These are phyloP conservation scores for Breynia disticha DNA, from an alignment of 441 rosid species.

Conservation along the genomic window DNA sequence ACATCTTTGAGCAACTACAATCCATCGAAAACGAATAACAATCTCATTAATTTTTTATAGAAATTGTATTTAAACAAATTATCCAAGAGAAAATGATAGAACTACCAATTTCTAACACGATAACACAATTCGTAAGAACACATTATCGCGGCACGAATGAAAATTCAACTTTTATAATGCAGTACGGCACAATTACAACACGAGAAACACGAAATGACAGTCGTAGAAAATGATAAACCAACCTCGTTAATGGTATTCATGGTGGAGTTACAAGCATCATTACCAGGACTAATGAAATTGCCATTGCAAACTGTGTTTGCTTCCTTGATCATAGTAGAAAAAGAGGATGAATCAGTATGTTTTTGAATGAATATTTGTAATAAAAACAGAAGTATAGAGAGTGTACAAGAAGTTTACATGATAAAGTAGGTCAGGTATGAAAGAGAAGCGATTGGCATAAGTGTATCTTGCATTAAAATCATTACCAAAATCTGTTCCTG, in stretches of 20 bases:
- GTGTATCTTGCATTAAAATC: not conserved
- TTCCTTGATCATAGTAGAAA: not conserved
- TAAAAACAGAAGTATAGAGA: no score
- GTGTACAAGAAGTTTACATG: not conserved
- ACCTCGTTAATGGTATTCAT: not conserved
- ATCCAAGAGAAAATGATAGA: no score
- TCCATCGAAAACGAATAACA: no score
- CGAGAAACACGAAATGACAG: no score
- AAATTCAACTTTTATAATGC: no score
- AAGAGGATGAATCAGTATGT: no score
- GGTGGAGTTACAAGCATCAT: not conserved
- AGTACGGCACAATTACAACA: no score
- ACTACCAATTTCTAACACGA: no score
- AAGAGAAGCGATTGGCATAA: not conserved
- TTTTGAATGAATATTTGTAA: not conserved
- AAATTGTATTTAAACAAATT: no score
- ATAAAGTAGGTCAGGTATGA: not conserved
- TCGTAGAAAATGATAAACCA: no score
- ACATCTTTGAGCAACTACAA: not conserved
- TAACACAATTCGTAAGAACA: not conserved
- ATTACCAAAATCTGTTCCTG: not conserved
- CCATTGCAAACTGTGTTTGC: not conserved
- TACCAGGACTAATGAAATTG: not conserved
- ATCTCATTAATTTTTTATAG: not conserved
- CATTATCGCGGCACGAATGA: no score